Evolutionary conservation across 352 stramenopile species (phyloP), one percentile per base, ranked within the genome.

Genomic region (Globisporangium paddicum): DNA sequence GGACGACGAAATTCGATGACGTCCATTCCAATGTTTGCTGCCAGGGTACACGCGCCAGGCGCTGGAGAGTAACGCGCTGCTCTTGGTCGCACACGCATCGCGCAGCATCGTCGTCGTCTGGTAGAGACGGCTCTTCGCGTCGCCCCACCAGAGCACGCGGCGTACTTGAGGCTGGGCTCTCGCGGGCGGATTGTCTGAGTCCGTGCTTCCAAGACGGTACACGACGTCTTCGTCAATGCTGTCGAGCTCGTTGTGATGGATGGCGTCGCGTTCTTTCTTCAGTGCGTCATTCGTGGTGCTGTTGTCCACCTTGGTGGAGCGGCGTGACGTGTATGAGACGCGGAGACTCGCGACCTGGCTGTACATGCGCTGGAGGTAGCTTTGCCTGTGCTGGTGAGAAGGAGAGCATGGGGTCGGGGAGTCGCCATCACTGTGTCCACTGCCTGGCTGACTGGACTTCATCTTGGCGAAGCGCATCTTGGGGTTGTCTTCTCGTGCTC

Each of bases 301-400:
- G 21, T 11, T 5, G 11, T 50, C 34, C 23, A 18, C 26, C 44
- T 50, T 28, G 37, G 14, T 19, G 0, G 14, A 42, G 14, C 18
- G 47, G 18, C 26, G 26, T 19, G 25, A 2, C 10, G 21, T 4
- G 7, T 38, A 25, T 2, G 37, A 21, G 5, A 21, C 34, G n/a
- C 45, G 45, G 6, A 55, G 13, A 38, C 56, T 56, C 16, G 56
- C 14, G 34, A 62, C 16, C 19, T 56, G 56, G 10, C n/a, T 48
- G 34, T 18, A 28, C 26, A 62, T 25, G 46, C 56, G 47, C 37
- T 50, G 25, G 16, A 50, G n/a, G 19, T 62, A 62, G 11, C 32
- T 42, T 28, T 30, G 50, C 34, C 42, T 28, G 9, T 55, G 48
- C 16, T 55, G 48, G 5, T 23, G 44, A 8, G 16, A 16, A 11